Conservation (phyloP, 805 yeast species). For the Saccharomycopsis fodiens region DNA sequence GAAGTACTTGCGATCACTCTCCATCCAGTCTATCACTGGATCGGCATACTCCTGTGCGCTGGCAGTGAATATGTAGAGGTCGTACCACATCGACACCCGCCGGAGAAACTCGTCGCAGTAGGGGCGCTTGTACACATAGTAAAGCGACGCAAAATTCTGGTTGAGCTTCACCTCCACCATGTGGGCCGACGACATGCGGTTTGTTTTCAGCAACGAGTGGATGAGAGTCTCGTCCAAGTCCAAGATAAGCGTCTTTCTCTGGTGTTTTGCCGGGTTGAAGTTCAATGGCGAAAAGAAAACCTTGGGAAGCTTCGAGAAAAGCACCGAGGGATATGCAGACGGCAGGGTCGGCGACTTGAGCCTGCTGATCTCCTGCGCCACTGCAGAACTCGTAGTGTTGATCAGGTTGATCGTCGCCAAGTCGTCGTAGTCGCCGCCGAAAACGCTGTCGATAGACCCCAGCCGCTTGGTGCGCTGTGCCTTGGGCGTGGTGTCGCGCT, state of each 20-base stretch:
- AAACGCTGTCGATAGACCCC: neutral
- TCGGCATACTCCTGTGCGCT: constrained; percentile 93
- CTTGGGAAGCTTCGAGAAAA: constrained; percentile 32
- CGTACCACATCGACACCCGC: constrained; percentile 79
- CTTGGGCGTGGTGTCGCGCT: constrained; percentile 10
- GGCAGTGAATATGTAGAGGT: constrained; percentile 88
- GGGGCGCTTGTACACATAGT: constrained; percentile 89
- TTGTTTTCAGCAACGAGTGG: constrained; percentile 73
- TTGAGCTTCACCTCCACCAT: constrained; percentile 76
- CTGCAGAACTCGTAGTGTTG: constrained; percentile 7
- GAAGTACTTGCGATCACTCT: constrained; percentile 50
- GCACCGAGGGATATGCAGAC: constrained; percentile 20
- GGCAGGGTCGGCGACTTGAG: constrained; percentile 21
- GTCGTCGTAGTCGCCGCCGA: constrained; percentile 23
- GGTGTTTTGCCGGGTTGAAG: constrained; percentile 32
- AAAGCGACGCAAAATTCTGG: constrained; percentile 67
- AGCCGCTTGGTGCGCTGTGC: neutral
- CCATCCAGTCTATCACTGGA: constrained; percentile 91
- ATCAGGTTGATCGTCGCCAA: constrained; percentile 17
- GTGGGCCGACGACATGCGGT: constrained; percentile 39
- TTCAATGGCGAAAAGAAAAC: constrained; percentile 35
- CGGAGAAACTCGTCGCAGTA: constrained; percentile 78
- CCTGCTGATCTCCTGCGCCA: constrained; percentile 6
- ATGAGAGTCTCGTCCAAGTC: constrained; percentile 96
- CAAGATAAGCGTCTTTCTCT: constrained; percentile 64